Conservation (phyloP, 169 alveolate genomes). For the Cryptosporidium bovis region DNA sequence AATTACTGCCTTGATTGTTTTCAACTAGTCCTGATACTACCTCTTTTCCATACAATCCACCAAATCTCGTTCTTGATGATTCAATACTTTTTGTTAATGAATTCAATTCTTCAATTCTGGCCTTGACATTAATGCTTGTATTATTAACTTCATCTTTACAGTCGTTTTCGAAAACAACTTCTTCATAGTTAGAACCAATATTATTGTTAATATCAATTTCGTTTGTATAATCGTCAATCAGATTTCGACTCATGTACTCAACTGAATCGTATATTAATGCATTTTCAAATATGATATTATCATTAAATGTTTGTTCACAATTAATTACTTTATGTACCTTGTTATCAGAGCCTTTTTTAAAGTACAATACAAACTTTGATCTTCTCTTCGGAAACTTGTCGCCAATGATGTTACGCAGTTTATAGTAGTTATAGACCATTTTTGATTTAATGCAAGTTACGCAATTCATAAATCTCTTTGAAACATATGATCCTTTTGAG, state of each 20-base stretch:
- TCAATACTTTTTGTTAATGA: slow-evolving; percentile 6
- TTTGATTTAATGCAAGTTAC: slow-evolving; percentile 19
- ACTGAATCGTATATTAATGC: slow-evolving; percentile 37
- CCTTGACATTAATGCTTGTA: not conserved
- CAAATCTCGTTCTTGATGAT: not conserved
- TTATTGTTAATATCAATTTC: not conserved
- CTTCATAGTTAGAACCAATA: not conserved
- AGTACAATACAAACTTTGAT: slow-evolving; percentile 46
- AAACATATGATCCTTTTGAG: slow-evolving; percentile 6
- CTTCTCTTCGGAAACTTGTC: slow-evolving; percentile 40
- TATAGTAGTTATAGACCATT: slow-evolving; percentile 25
- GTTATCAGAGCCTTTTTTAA: slow-evolving; percentile 22
- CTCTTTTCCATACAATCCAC: not conserved
- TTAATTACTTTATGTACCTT: slow-evolving; percentile 25
- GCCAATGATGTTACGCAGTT: slow-evolving; percentile 41
- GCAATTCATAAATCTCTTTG: slow-evolving; percentile 20
- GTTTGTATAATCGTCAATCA: slow-evolving; percentile 4
- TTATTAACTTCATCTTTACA: not conserved
- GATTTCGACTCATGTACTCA: slow-evolving; percentile 52
- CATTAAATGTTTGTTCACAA: slow-evolving; percentile 2
- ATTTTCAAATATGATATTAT: not conserved
- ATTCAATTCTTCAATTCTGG: slow-evolving; percentile 1
- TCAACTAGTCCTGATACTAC: not conserved
- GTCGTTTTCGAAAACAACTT: not conserved
- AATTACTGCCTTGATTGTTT: not conserved